Evolutionary conservation across 306 rosid species (phyloP), one percentile per base, ranked within the genome.

Genomic region (Lathyrus aphaca): DNA sequence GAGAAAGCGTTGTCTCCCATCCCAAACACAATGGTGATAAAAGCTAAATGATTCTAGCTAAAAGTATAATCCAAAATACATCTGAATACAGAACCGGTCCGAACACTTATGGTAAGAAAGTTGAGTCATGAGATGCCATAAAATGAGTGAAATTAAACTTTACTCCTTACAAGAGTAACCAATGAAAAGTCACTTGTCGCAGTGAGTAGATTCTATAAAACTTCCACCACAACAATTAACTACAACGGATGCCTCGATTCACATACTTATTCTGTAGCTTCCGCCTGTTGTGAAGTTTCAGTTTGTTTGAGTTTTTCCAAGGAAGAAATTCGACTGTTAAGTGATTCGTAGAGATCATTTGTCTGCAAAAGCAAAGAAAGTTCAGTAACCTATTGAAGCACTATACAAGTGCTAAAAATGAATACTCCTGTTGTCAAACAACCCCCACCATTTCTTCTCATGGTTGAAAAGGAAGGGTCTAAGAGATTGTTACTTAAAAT

Each of bases 301-400:
- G 78, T 53, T 65, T 80, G 90, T 75, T 87, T 85, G 82, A 87
- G 80, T 40, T 79, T 87, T 74, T 94, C 98, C 59, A 90, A 77
- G 39, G 96, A 79, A 32, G 88, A 88, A 84, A 94, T 82, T 56
- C 97, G 79, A 62, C 82, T 69, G 19, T 88, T 95, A 64, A 94
- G 74, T 30, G 96, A 85, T 27, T 81, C 82, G 25, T 87, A 87
- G 45, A 94, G 73, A 45, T 82, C 92, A 56, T 82, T 89, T 83
- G 87, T 69, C 98, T 94, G 88, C n/a, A 74, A 38, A 74, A 64
- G 71, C 70, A 69, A 49, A 15, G 61, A 4, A 74, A 73, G n/a
- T 50, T 46, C 48, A 44, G 72, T 25, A 29, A 66, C 49, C 60
- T 60, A 61, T 53, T 39, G 49, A 62, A 68, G 75, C 48, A 27